These are phyloP conservation scores for Microsporum canis DNA, from an alignment of 2,329 filamentous ascomycete genomes.

Conservation along the genomic window DNA sequence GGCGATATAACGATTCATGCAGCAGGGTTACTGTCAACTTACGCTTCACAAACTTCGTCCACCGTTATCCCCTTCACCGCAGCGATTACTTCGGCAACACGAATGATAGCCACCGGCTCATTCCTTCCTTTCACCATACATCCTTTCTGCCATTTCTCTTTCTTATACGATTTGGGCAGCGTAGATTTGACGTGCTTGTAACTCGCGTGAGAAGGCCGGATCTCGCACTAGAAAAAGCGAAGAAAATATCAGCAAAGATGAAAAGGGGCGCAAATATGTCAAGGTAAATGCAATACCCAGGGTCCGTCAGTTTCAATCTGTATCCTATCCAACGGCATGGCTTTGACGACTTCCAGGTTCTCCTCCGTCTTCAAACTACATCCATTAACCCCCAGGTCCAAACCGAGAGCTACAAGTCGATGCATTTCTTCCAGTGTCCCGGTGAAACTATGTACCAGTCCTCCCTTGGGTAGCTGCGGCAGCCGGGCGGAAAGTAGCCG, in stretches of 20 bases:
- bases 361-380: constrained; percentile 92
- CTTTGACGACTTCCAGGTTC: constrained; percentile 73
- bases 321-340: constrained; percentile 64
- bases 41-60: constrained; percentile 73
- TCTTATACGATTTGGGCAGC: constrained; percentile 77
- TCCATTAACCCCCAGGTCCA: constrained; percentile 91
- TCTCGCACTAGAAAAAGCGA: constrained; percentile 57
- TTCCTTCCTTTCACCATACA: constrained; percentile 91
- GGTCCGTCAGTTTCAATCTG: constrained; percentile 97
- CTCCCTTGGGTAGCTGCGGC: constrained; percentile 57
- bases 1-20: not conserved
- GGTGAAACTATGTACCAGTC: constrained; percentile 91
- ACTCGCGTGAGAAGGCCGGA: constrained; percentile 76
- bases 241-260: not conserved
- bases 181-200: constrained; percentile 61
- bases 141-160: constrained; percentile 84
- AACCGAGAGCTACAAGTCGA: constrained; percentile 63
- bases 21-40: constrained; percentile 25
- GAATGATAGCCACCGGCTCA: constrained; percentile 76
- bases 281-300: constrained; percentile 42
- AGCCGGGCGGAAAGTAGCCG: constrained; percentile 53
- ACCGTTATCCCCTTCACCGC: constrained; percentile 68
- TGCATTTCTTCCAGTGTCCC: constrained; percentile 76
- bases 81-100: constrained; percentile 80
- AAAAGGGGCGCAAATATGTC: not conserved